These are phyloP conservation scores for Amanita subjunquillea DNA, from an alignment of 768 basidiomycete species.

Conservation along the genomic window DNA sequence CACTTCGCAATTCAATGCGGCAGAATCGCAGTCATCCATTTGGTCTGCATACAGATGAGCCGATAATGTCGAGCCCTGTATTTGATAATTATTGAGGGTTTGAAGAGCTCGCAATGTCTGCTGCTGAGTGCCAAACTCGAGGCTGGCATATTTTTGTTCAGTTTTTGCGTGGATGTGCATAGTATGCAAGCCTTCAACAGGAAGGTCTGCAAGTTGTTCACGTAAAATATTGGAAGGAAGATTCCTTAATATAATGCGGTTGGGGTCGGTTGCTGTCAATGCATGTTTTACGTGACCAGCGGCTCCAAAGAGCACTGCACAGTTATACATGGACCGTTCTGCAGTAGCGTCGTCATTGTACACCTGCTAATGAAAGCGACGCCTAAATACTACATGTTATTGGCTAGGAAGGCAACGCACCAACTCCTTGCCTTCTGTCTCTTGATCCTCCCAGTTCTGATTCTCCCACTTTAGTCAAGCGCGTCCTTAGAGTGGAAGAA, in stretches of 20 bases:
- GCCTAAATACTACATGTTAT: background rate
- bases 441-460: background rate
- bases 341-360: slow-evolving; percentile 3
- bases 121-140: background rate
- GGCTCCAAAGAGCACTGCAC: slow-evolving; percentile 22
- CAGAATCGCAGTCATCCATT: slow-evolving; percentile 2
- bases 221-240: slow-evolving; percentile 22
- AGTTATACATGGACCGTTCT: slow-evolving; percentile 17
- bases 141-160: slow-evolving; percentile 1
- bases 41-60: slow-evolving; percentile 6
- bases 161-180: slow-evolving; percentile 12
- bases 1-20: slow-evolving; percentile 16
- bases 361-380: background rate
- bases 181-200: slow-evolving; percentile 18
- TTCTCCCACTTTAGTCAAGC: background rate
- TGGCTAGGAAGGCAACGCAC: background rate
- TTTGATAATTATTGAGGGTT: background rate
- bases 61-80: slow-evolving; percentile 2
- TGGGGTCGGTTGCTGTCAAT: slow-evolving; percentile 28
- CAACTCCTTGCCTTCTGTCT: background rate
- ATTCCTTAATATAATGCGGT: slow-evolving; percentile 26
- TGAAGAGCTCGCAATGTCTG: background rate
- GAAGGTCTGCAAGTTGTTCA: slow-evolving; percentile 20
- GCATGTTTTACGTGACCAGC: slow-evolving; percentile 20
- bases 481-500: background rate